Base-by-base conservation (phyloP, 208 protist species). In the Herpetomonas muscarum region DNA sequence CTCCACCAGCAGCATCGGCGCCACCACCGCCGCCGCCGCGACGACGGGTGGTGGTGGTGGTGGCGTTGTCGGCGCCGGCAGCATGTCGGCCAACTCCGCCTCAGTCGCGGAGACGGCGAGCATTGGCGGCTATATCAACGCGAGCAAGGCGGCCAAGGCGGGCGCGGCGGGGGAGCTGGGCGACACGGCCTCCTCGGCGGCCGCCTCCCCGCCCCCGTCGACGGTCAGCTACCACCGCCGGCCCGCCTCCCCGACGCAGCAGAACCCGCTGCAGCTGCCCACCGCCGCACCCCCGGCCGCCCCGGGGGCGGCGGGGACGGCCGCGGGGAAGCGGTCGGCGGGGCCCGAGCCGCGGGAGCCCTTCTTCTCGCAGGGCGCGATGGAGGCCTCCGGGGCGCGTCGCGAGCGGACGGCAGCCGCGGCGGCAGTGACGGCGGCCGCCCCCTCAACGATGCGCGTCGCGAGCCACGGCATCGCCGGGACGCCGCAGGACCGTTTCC, bases 311-410 rank as follows among this genome's bases (percentile, higher is more conserved):
- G 19, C 17, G 19, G 22, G 15, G 41, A 46, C 41, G 15, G 41
- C 10, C 5, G 10, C 5, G 4, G 41, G 41, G 19, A 46, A 46
- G 41, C 5, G 6, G 41, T 46, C 22, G 15, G 15, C 41, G 5
- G 19, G 15, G 41, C 5, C 41, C 5, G 41, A 46, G 41, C 22
- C 41, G 22, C 5, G 17, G 19, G 41, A 46, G 41, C 19, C 41
- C 41, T 46, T 46, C 41, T 46, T 46, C 41, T 46, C 41, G 15
- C 41, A 46, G 6, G 41, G 41, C 19, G 41, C 41, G 15, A 24
- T 46, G 41, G 41, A 46, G 41, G 41, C 41, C 4, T 46, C 41
- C 41, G 41, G 5, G 41, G 22, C 17, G 19, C 41, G 15, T 24
- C 41, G 15, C 15, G 15, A 4, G 5, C 22, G 15, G 41, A 9